These are phyloP conservation scores for Calonectria multiphialidica DNA, from an alignment of 2,329 filamentous ascomycete genomes.

Conservation along the genomic window DNA sequence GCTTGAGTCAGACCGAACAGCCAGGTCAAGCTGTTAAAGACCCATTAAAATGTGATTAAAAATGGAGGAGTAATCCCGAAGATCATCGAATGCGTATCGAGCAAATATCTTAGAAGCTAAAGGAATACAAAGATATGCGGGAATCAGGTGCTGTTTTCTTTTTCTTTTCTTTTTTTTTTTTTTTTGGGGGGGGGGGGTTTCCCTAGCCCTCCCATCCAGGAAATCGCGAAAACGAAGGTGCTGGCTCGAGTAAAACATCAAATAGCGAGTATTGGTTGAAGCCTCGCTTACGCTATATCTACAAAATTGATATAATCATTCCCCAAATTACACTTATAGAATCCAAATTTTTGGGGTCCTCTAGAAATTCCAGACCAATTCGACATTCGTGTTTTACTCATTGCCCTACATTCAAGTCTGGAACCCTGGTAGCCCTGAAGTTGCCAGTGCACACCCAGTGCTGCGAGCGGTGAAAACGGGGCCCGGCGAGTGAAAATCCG, in stretches of 20 bases:
- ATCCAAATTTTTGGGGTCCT: background rate
- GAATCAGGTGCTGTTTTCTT: background rate
- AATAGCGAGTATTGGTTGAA: too few species aligned
- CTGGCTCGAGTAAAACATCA: too few species aligned
- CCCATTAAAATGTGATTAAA: background rate
- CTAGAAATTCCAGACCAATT: background rate
- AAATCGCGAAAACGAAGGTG: too few species aligned
- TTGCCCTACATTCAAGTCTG: background rate
- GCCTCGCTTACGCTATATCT: too few species aligned
- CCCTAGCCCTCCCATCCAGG: too few species aligned
- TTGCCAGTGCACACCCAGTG: background rate
- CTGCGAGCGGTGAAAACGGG: conserved; percentile 21
- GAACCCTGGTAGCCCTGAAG: conserved; percentile 6
- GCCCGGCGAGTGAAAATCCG: background rate
- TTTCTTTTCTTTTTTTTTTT: too few species aligned
- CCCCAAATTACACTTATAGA: background rate
- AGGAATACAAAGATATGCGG: background rate
- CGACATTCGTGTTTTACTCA: background rate
- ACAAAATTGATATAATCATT: background rate
- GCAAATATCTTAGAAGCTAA: background rate
- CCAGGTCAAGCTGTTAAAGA: background rate
- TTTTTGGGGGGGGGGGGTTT: too few species aligned
- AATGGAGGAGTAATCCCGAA: too few species aligned
- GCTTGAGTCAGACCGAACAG: background rate
- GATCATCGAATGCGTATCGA: background rate